Conservation (phyloP, 1,284 basidiomycete species). For the Irpex sp. region DNA sequence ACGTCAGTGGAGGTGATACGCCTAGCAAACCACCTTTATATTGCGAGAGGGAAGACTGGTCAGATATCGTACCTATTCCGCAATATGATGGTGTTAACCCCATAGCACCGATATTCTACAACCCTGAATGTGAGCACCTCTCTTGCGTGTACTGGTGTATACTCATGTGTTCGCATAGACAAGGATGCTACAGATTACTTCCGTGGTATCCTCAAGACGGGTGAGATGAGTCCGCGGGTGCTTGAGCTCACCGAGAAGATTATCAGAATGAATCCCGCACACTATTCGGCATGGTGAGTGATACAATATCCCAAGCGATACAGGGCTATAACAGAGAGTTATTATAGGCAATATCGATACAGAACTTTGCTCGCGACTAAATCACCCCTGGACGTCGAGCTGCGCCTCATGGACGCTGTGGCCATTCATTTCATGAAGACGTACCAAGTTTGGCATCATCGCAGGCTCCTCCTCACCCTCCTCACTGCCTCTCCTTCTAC, state of each 20-base stretch:
- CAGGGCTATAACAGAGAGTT: neutral
- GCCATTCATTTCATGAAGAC: constrained; percentile 83
- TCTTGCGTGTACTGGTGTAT: constrained; percentile 5
- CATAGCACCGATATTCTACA: constrained; percentile 88
- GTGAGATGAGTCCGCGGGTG: constrained; percentile 77
- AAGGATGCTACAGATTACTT: constrained; percentile 92
- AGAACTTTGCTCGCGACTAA: constrained; percentile 72
- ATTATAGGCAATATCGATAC: constrained; percentile 86
- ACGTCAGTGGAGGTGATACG: constrained; percentile 8
- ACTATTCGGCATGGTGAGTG: constrained; percentile 89
- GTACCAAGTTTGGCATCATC: constrained; percentile 98
- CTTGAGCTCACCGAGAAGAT: constrained; percentile 83
- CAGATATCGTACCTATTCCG: constrained; percentile 73
- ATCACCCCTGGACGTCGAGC: constrained; percentile 69
- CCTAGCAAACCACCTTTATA: constrained; percentile 36
- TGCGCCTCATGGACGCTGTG: constrained; percentile 81
- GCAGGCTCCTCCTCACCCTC: constrained; percentile 71
- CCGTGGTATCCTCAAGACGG: constrained; percentile 71
- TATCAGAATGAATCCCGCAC: constrained; percentile 86
- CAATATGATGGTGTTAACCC: constrained; percentile 77
- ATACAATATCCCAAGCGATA: neutral
- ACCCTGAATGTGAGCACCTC: constrained; percentile 69
- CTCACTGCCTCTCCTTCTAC: constrained; percentile 30
- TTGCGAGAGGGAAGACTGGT: constrained; percentile 69
- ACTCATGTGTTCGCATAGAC: constrained; percentile 46